Conservation (phyloP, 768 basidiomycete genomes). For the Tulasnella sp. region DNA sequence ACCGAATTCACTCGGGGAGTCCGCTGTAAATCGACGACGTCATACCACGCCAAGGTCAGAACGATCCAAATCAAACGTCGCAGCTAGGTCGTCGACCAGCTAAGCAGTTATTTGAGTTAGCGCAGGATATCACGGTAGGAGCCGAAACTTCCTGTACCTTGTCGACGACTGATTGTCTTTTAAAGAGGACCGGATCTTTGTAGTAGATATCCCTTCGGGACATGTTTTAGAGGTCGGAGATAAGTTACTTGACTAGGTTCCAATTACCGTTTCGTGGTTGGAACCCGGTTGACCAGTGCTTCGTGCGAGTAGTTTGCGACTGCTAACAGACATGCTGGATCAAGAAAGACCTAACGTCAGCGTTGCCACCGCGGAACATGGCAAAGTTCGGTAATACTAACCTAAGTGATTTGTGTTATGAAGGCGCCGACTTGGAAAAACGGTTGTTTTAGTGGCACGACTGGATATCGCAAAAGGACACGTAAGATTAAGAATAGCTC, state of each 20-base stretch:
- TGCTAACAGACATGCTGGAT: conserved; percentile 58
- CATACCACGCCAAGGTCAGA: conserved; percentile 71
- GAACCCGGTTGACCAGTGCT: conserved; percentile 41
- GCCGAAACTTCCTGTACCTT: no score
- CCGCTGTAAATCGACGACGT: neutral
- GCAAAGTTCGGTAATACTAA: neutral
- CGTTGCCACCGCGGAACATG: neutral
- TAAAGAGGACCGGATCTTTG: conserved; percentile 69
- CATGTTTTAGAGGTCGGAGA: neutral
- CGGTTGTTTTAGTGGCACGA: conserved; percentile 2
- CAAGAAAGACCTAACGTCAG: no score
- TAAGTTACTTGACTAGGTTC: neutral
- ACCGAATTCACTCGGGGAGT: neutral
- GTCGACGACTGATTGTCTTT: conserved; percentile 67
- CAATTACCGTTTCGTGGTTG: conserved; percentile 53
- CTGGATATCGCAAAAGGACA: neutral
- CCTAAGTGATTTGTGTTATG: neutral
- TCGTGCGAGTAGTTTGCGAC: conserved; percentile 62
- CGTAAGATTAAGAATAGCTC: neutral
- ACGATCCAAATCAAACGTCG: conserved; percentile 61
- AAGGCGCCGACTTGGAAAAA: neutral
- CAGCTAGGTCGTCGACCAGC: conserved; percentile 85
- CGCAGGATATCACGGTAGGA: no score
- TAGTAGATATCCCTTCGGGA: conserved; percentile 82
- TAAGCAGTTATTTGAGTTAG: no score